These are phyloP conservation scores for Amylostereum chailletii DNA, from an alignment of 1,284 basidiomycete genomes.

Conservation along the genomic window DNA sequence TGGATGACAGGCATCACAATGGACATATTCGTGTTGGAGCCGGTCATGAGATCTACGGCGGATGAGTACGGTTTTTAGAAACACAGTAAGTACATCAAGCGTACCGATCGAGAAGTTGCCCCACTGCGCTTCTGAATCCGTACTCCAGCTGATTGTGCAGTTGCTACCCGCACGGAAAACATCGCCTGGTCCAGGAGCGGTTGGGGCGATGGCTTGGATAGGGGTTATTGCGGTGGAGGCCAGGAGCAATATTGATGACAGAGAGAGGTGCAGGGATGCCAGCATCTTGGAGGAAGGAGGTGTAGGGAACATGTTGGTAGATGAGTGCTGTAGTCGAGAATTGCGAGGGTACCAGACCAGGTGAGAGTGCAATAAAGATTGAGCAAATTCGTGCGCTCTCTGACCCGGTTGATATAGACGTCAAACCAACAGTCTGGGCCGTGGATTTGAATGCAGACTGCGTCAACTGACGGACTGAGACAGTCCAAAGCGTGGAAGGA, in stretches of 20 bases:
- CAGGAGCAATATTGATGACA: conserved; percentile 5
- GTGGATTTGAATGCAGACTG: too few species aligned
- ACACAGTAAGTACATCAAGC: conserved; percentile 3
- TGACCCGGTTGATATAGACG: too few species aligned
- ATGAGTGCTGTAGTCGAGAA: neutral
- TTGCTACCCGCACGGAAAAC: conserved; percentile 23
- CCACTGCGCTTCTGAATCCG: conserved; percentile 24
- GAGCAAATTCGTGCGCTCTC: too few species aligned
- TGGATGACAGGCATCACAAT: conserved; percentile 21
- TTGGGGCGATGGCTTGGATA: conserved; percentile 24
- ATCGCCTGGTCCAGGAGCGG: conserved; percentile 29
- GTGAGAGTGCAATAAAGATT: neutral
- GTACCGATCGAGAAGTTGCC: conserved; percentile 29
- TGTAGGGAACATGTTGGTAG: neutral
- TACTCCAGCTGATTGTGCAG: conserved; percentile 23
- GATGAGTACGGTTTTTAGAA: neutral
- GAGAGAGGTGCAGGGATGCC: neutral
- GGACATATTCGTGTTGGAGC: conserved; percentile 29
- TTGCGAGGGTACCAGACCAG: conserved; percentile 1
- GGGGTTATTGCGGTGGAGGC: neutral
- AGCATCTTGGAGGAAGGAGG: neutral
- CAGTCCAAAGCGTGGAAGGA: too few species aligned
- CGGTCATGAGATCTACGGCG: conserved; percentile 28
- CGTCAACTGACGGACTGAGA: too few species aligned
- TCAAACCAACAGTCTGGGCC: too few species aligned